Conservation (phyloP, 2,329 filamentous ascomycete species). For the Blastomyces percursus region DNA sequence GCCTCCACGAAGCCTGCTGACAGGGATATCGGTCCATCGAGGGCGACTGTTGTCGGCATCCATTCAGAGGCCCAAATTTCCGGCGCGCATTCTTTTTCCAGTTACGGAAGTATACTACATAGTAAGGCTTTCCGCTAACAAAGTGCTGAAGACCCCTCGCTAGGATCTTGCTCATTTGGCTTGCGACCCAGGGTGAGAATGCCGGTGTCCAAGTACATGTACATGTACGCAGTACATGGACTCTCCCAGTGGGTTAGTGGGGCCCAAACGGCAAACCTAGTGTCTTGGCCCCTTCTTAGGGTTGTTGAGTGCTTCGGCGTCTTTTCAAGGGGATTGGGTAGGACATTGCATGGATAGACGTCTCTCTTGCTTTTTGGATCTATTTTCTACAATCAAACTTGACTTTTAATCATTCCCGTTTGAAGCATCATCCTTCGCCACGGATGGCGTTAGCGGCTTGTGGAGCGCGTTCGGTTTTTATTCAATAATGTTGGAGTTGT, state of each 20-base stretch:
- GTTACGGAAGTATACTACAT: not conserved
- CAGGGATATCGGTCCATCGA: not conserved
- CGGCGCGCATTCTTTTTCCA: not conserved
- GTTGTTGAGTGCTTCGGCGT: not conserved
- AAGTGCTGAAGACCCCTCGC: too few relatives aligned
- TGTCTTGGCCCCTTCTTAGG: not conserved
- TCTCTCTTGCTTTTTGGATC: not conserved
- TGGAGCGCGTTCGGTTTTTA: not conserved
- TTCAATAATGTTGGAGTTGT: not conserved
- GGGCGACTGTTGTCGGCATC: not conserved
- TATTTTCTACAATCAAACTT: not conserved
- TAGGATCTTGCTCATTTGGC: too few relatives aligned
- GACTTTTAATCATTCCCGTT: not conserved
- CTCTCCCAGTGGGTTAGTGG: not conserved
- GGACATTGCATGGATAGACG: not conserved
- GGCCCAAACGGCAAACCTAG: not conserved
- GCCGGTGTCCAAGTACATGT: constrained; percentile 1
- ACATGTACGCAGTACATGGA: too few relatives aligned
- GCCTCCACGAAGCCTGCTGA: not conserved
- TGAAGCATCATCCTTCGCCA: not conserved
- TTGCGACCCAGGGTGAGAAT: too few relatives aligned
- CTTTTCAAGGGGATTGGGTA: not conserved
- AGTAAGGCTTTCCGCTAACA: not conserved
- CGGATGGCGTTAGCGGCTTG: not conserved
- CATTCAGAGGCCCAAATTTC: not conserved